Base-by-base conservation (phyloP, 352 stramenopile genomes). In the Phytopythium ostracodes region DNA sequence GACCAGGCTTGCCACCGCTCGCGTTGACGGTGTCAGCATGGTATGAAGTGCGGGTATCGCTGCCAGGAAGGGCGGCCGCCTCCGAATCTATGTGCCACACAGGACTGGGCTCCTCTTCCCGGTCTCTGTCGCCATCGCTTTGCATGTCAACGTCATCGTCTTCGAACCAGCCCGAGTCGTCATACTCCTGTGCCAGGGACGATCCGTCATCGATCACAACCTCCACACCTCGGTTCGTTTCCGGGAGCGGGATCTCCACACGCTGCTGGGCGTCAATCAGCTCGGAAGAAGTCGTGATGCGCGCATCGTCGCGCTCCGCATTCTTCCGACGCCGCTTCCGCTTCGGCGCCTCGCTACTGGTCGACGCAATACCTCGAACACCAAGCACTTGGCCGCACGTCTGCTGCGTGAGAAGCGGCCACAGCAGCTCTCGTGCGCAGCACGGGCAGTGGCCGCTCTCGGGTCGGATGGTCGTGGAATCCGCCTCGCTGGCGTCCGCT, bases 371-470 rank as follows among this genome's bases (percentile, higher is more conserved):
- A 9, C 2, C 27, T 50, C 46, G 31, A 7, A n/a, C 24, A 2
- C 56, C 20, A 20, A 35, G n/a, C 10, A 18, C 20, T 17, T 59
- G 15, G 15, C 2, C 35, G 35, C 7, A 44, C 5, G 27, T 25
- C 14, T 62, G 59, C 4, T 70, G 62, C 10, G 76, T 70, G 11
- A 89, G 27, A 2, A 77, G 59, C 27, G 71, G 42, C 77, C 76
- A 89, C n/a, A 67, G 8, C n/a, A 91, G 53, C 43, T 71, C 36
- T 2, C 65, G 22, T 4, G 72, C 59, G 47, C 82, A 91, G 8
- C 73, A 52, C 0, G 81, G 81, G 59, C 81, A 91, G 2, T 69
- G 49, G 12, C 77, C 79, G 56, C 38, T 72, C 40, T 65, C 56
- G 5, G 58, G 68, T 35, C 62, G 57, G 17, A 75, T 58, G 27